These are phyloP conservation scores for Dictyophora rubrovolvata DNA, from an alignment of 768 basidiomycete species.

Conservation along the genomic window DNA sequence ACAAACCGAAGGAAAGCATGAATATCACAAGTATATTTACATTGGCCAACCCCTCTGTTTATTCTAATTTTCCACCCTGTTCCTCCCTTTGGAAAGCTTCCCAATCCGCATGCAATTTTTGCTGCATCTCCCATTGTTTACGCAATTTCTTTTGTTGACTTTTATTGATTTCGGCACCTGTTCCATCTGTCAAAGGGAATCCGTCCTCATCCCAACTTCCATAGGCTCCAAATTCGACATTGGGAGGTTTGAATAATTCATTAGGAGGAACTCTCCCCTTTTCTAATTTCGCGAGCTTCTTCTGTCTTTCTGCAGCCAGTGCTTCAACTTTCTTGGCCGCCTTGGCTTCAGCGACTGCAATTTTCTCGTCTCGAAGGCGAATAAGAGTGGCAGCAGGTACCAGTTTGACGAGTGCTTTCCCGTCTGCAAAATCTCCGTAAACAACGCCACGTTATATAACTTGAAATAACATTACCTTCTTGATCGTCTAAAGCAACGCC, in stretches of 20 bases:
- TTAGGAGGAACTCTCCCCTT: slow-evolving; percentile 66
- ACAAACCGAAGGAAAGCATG: background rate
- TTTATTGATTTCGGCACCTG: slow-evolving; percentile 82
- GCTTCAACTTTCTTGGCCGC: slow-evolving; percentile 67
- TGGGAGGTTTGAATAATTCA: slow-evolving; percentile 78
- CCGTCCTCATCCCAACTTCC: slow-evolving; percentile 79
- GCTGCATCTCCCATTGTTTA: slow-evolving; percentile 67
- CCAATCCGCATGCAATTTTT: slow-evolving; percentile 73
- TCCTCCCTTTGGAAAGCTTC: slow-evolving; percentile 35
- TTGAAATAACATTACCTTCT: slow-evolving; percentile 47
- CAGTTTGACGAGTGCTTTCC: slow-evolving; percentile 90
- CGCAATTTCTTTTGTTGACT: slow-evolving; percentile 61
- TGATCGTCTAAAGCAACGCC: slow-evolving; percentile 96
- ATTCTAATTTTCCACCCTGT: slow-evolving; percentile 11
- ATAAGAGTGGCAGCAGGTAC: slow-evolving; percentile 75
- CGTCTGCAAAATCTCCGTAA: slow-evolving; percentile 41
- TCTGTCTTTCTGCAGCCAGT: slow-evolving; percentile 53
- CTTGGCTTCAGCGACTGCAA: slow-evolving; percentile 62
- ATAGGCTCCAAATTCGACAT: slow-evolving; percentile 63
- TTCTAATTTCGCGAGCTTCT: slow-evolving; percentile 71
- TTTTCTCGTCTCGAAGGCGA: slow-evolving; percentile 82
- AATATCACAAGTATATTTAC: background rate
- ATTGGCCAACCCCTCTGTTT: background rate
- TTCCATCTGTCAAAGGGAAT: slow-evolving; percentile 72
- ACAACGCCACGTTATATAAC: background rate